Base-by-base conservation (phyloP, 768 basidiomycete genomes). In the Termitomyces sp. region DNA sequence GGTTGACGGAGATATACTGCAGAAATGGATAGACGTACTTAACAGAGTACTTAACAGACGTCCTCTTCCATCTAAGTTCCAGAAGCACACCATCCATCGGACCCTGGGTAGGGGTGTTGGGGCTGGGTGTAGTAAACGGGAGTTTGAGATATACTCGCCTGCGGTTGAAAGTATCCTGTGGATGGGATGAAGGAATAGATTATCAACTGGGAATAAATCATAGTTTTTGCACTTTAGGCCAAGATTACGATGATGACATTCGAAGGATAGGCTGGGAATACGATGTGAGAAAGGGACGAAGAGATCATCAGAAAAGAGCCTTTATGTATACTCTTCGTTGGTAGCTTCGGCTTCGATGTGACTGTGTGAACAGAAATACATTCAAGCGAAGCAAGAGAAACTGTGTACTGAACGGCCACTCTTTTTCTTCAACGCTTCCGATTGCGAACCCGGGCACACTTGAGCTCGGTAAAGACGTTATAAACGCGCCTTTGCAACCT, bases 21-120 rank as follows among this genome's bases (percentile, higher is more conserved):
- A 31, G 14, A 29, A 40, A 40, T 14, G 56, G n/a, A 49, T 38
- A 32, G n/a, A 74, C 82, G 54, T 66, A 95, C 94, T 86, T 76
- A 94, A 96, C 75, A 97, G 82, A 47, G 54, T 66, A 95, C 94
- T 86, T 76, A 94, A 96, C 75, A 97, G 82, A 47, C 94, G 86
- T 11, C 88, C 92, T 60, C 94, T 87, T 6, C 90, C 86, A 65
- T 95, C 89, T 75, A 93, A 94, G 74, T 96, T 93, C 94, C 94
- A 96, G 73, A 91, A 92, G 81, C 92, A 89, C 71, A 94, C 87
- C 1, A 88, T 20, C 93, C 93, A 64, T 95, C 93, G 49, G 89
- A 81, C 12, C 90, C 89, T 90, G 36, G 6, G 14, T 12, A 38
- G 20, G 14, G n/a, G n/a, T 42, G 40, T 56, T 34, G 4, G 11